Conservation (phyloP, 2,329 filamentous ascomycete species). For the Dactylellina sp. region DNA sequence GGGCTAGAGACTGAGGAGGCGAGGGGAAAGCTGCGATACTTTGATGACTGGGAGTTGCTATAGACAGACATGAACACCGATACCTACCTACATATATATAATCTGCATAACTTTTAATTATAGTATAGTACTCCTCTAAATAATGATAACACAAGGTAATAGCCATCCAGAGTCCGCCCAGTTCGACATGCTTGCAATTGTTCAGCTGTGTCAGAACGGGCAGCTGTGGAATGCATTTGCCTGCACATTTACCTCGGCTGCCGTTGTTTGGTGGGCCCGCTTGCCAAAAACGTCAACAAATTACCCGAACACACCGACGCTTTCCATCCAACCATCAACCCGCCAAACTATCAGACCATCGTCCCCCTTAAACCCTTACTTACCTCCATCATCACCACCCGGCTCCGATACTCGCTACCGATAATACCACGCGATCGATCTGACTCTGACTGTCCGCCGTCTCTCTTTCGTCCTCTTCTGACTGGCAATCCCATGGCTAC, state of each 20-base stretch:
- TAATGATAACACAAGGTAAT: too few relatives aligned
- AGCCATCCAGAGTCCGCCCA: too few relatives aligned
- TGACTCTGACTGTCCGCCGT: not conserved
- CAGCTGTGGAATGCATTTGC: not conserved
- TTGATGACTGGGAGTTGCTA: constrained; percentile 48
- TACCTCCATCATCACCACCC: not conserved
- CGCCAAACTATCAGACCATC: not conserved
- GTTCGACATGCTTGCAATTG: not conserved
- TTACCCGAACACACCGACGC: constrained; percentile 30
- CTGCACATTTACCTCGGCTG: constrained; percentile 33
- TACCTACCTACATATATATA: not conserved
- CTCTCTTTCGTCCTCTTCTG: not conserved
- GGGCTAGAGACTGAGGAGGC: not conserved
- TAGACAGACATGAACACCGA: not conserved
- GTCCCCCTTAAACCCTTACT: not conserved
- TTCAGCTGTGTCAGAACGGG: constrained; percentile 4
- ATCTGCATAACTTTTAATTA: not conserved
- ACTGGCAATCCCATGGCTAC: constrained; percentile 33
- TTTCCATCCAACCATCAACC: constrained; percentile 10
- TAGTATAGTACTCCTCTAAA: too few relatives aligned
- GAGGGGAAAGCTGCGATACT: constrained; percentile 23
- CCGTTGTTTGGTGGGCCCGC: constrained; percentile 1
- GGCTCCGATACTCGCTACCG: not conserved
- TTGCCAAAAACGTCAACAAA: constrained; percentile 48
- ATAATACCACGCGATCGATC: not conserved